Conservation (phyloP, 2,329 filamentous ascomycete genomes). For the Dryadomyces quercivorus region DNA sequence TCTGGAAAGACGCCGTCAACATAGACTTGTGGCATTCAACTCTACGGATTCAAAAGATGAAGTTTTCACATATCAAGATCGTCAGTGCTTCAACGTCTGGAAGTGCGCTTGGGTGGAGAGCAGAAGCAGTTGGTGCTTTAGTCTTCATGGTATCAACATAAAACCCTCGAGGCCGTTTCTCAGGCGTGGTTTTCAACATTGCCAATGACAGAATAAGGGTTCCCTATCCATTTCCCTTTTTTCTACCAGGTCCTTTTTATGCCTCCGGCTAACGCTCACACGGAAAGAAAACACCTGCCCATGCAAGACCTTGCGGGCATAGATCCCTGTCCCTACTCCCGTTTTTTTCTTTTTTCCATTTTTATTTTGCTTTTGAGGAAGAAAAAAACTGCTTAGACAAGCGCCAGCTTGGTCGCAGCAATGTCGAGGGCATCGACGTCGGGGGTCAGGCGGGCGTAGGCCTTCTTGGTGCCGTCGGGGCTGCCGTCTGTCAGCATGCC, state of each 20-base stretch:
- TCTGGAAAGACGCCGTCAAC: too few relatives aligned
- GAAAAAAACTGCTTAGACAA: conserved; percentile 56
- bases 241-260: neutral
- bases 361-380: conserved; percentile 1
- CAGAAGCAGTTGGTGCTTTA: neutral
- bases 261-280: neutral
- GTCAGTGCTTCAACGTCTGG: too few relatives aligned
- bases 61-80: too few relatives aligned
- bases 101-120: neutral
- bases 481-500: conserved; percentile 27
- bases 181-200: neutral
- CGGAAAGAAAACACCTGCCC: neutral
- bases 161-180: neutral
- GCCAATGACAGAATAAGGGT: neutral
- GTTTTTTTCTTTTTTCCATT: conserved; percentile 1
- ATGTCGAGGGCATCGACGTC: conserved; percentile 99
- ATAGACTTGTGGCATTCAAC: neutral
- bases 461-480: conserved; percentile 98
- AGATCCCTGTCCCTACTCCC: neutral
- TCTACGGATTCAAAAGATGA: neutral
- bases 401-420: conserved; percentile 95
- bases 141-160: neutral
- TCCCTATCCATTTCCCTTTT: neutral
- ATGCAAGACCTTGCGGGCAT: neutral
- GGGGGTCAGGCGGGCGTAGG: conserved; percentile 85